Evolutionary conservation across 495 filamentous ascomycete genomes (phyloP), one percentile per base, ranked within the genome.

Genomic region (Neurospora sp.): DNA sequence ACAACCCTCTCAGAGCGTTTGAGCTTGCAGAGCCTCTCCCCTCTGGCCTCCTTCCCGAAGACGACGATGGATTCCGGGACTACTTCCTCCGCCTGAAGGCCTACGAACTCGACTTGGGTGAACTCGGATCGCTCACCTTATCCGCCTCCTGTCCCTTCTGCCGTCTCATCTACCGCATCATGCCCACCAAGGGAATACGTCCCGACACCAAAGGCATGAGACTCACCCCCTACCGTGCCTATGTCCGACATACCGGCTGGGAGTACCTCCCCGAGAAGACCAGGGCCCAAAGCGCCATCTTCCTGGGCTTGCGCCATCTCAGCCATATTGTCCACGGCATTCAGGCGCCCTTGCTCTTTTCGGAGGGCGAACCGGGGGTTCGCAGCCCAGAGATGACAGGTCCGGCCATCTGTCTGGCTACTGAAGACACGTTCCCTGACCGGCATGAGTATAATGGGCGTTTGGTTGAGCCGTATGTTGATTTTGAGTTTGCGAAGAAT

Each of bases 111-210:
- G 31, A 40, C 1, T 44, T 78, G 0, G 74, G 72, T 16, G 42
- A 61, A 14, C 72, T 78, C 31, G 68, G 73, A 8, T 73, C 70
- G 0, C 46, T 77, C 6, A 5, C 68, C 8, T 68, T 78, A 6
- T 18, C 42, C 0, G 68, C 74, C 0, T 59, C 69, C 3, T 76
- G 74, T n/a, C 75, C 75, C 12, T 6, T 78, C 10, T 77, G 74
- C 40, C 70, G 74, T 5, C 46, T 78, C 27, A 75, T 78, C 42
- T 78, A 72, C 35, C 73, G 75, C 2, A 69, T 74, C n/a, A 71
- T 75, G n/a, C 73, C 72, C 8, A 70, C 69, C 20, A 31, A 69
- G 2, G 46, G 66, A 1, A 59, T 75, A 1, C 42, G 68, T 1
- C 44, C 69, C 22, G 40, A 69, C 12, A 48, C 70, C 14, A 70